Percentiles rank a stretch among this genome's conserved stretches.
These are phyloP conservation scores for Thelephora ganbajun DNA, from an alignment of 768 basidiomycete genomes.

Conservation along the genomic window DNA sequence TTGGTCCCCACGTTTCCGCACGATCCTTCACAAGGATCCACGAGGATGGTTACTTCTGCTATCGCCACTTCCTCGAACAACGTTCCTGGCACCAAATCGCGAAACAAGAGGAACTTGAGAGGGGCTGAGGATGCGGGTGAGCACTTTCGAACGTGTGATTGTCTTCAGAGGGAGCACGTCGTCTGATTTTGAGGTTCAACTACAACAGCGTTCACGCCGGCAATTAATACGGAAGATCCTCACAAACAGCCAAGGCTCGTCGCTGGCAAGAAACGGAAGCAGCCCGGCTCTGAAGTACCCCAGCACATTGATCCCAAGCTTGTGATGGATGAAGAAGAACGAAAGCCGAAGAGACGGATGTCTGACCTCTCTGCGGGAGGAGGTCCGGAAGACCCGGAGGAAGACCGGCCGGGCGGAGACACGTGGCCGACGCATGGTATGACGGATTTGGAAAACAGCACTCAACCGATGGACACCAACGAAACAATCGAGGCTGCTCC, in stretches of 20 bases:
- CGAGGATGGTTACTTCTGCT: conserved; percentile 10
- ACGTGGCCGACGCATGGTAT: conserved; percentile 47
- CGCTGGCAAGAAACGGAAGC: conserved; percentile 19
- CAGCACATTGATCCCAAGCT: conserved; percentile 50
- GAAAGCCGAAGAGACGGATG: conserved; percentile 70
- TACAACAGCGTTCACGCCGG: no score
- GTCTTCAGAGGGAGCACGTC: no score
- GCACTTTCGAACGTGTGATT: no score
- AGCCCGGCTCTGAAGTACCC: no score
- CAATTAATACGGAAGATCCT: no score
- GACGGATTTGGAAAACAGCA: conserved; percentile 22
- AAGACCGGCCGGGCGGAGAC: conserved; percentile 14
- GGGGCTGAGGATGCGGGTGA: neutral
- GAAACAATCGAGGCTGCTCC: neutral
- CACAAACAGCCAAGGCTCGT: no score
- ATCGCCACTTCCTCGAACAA: conserved; percentile 7
- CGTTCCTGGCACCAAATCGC: conserved; percentile 13
- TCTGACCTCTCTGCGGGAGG: conserved; percentile 24
- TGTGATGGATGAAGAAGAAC: conserved; percentile 40
- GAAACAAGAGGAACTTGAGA: conserved; percentile 5
- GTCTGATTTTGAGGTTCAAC: no score
- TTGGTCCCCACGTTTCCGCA: conserved; percentile 4
- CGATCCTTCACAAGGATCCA: conserved; percentile 8
- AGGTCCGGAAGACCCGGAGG: no score
- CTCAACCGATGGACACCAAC: conserved; percentile 20